A percentile compares a stretch with the other conserved stretches of the same genome.
These are phyloP conservation scores for Spatholobus suberectus DNA, from an alignment of 306 rosid species.

Conservation along the genomic window DNA sequence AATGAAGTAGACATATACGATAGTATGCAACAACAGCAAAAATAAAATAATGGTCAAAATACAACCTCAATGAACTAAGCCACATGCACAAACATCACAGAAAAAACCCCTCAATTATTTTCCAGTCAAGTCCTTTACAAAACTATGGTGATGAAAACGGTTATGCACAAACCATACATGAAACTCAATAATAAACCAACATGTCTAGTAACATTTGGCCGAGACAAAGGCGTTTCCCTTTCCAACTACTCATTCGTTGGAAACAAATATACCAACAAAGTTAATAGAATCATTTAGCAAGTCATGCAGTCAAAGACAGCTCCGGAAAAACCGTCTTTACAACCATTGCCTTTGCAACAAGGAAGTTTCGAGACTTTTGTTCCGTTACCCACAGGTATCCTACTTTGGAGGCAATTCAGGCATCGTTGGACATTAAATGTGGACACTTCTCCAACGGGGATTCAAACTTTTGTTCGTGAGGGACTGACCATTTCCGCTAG, in stretches of 20 bases:
- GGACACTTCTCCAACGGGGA: background rate
- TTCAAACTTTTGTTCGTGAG: background rate
- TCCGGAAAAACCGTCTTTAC: background rate
- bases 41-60: too few species aligned
- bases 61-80: background rate
- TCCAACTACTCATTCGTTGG: background rate
- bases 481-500: too few species aligned
- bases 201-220: background rate
- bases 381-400: too few species aligned
- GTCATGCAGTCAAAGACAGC: background rate
- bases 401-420: too few species aligned
- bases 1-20: background rate
- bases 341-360: background rate
- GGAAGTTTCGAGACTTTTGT: too few species aligned
- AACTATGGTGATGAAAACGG: background rate
- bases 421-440: background rate
- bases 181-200: conserved; percentile 7
- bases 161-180: background rate
- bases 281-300: background rate
- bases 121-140: background rate
- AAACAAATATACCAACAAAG: background rate
- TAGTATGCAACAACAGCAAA: background rate
- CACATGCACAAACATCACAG: background rate
- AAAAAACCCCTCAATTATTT: background rate
- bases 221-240: background rate